Evolutionary conservation across 805 yeast species (phyloP), one percentile per base, ranked within the genome.

Genomic region (Monosporozyma unispora): DNA sequence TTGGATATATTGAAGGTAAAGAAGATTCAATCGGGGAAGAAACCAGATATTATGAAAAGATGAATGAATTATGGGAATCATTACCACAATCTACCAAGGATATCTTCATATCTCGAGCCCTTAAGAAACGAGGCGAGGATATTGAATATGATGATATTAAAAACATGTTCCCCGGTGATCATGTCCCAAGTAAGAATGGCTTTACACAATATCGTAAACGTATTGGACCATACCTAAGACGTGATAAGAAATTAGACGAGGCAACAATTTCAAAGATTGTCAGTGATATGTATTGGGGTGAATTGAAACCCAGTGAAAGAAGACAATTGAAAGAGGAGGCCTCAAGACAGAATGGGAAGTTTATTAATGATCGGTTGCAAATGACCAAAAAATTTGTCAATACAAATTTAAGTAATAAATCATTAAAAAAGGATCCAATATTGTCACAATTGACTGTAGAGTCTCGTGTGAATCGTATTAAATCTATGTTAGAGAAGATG

Each of bases 11-110:
- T 11, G 27, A 35, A 7, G 56, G 56, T 3, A 35, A 50, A 49
- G 9, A 53, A 48, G 22, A 35, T 4, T 14, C 35, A 12, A 35
- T 35, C 22, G 39, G 18, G 9, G 39, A 35, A 35, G 22, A 35
- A 10, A 9, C 9, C 4, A 18, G 18, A 18, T 35, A 35, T 35
- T 18, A 16, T 18, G 39, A 35, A 18, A 11, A 35, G 18, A 35
- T 18, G 39, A 45, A 41, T 28, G n/a, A n/a, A 21, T 19, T 49
- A 19, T 54, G 56, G 56, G 56, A 53, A 29, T 38, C 44, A 10
- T 22, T 53, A 18, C 52, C 57, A 11, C 45, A 39, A 6, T 48
- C 49, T 16, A 49, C 54, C 7, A 48, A 50, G 40, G 52, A 52
- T 39, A 28, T 50, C 11, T 54, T 51, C 43, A 33, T 49, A 27